These are phyloP conservation scores for Aspergillus quadricinctus DNA, from an alignment of 2,329 filamentous ascomycete species.

Conservation along the genomic window DNA sequence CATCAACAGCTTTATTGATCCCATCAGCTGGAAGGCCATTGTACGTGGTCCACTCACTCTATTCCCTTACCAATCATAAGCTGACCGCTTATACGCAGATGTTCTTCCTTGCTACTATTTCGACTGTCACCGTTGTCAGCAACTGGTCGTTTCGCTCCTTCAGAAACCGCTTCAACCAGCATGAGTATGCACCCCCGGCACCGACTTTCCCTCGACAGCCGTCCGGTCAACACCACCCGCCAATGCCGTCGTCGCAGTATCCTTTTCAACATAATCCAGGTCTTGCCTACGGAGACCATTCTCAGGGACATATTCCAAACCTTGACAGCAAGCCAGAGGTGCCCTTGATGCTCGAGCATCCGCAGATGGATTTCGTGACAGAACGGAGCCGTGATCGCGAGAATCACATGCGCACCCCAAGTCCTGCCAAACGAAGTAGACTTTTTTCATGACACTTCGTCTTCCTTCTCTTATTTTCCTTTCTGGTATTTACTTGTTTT, in stretches of 20 bases:
- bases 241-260: conserved; percentile 19
- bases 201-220: conserved; percentile 21
- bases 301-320: conserved; percentile 8
- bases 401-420: conserved; percentile 33
- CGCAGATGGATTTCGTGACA: conserved; percentile 26
- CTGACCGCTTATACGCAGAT: conserved; percentile 24
- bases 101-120: conserved; percentile 37
- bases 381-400: conserved; percentile 29
- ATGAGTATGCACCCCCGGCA: conserved; percentile 21
- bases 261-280: conserved; percentile 25
- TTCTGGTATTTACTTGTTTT: not conserved
- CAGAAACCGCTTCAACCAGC: conserved; percentile 31
- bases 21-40: conserved; percentile 81
- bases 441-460: conserved; percentile 12
- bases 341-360: conserved; percentile 29
- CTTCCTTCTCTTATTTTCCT: not conserved
- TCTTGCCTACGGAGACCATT: conserved; percentile 22
- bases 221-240: conserved; percentile 17
- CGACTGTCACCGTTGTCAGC: conserved; percentile 52
- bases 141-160: conserved; percentile 59
- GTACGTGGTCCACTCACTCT: conserved; percentile 37
- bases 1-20: conserved; percentile 87
- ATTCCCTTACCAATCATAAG: not conserved
- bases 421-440: conserved; percentile 30
- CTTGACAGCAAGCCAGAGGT: conserved; percentile 24